Conservation (phyloP, 2,329 filamentous ascomycete genomes). For the Aspergillaceae sp. region DNA sequence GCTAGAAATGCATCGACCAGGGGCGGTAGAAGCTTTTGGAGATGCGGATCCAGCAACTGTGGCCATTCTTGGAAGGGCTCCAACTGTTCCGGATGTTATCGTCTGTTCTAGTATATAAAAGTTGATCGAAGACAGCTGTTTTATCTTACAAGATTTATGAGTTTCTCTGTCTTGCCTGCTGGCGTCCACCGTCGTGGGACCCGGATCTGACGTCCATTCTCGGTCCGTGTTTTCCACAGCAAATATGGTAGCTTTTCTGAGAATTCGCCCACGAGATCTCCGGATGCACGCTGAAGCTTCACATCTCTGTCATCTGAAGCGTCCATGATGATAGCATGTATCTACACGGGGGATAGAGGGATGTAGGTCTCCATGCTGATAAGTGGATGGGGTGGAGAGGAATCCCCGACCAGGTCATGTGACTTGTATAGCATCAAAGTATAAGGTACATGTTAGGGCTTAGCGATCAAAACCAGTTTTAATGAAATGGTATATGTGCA, state of each 20-base stretch:
- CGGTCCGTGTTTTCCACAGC: constrained; percentile 28
- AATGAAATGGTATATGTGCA: background rate
- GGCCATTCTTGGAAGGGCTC: constrained; percentile 94
- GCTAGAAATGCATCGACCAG: constrained; percentile 69
- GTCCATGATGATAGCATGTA: constrained; percentile 29
- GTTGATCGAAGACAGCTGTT: background rate
- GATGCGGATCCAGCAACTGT: constrained; percentile 78
- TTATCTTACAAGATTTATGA: constrained; percentile 32
- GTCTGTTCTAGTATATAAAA: background rate
- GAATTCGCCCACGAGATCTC: constrained; percentile 36
- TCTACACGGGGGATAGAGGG: background rate
- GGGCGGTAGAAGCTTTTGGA: constrained; percentile 64
- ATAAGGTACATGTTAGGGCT: no score
- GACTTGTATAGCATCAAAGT: constrained; percentile 1
- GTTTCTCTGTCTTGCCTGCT: constrained; percentile 28
- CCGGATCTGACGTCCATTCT: constrained; percentile 15
- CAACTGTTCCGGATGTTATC: constrained; percentile 39
- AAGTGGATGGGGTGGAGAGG: background rate
- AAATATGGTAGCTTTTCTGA: constrained; percentile 34
- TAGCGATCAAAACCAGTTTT: no score
- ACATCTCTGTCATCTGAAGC: constrained; percentile 37
- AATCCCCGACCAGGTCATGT: constrained; percentile 4
- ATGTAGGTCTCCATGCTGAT: background rate
- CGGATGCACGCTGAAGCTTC: constrained; percentile 40
- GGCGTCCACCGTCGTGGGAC: constrained; percentile 33